Evolutionary conservation across 139 green algal species (phyloP), one percentile per base, ranked within the genome.

Genomic region (Klebsormidium nitens): DNA sequence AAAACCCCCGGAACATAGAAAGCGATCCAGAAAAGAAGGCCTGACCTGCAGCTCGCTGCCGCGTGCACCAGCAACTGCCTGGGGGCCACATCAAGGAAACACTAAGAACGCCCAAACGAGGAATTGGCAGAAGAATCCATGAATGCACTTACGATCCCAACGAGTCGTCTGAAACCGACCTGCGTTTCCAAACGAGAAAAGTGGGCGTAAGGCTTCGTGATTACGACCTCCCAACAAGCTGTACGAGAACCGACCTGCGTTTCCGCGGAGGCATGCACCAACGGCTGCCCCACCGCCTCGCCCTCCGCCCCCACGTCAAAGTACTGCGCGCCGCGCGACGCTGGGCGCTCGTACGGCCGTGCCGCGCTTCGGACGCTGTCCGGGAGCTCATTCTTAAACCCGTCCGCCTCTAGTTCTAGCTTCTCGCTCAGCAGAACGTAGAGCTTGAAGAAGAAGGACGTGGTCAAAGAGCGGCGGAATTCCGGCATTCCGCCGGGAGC

Each of bases 401-500:
- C 37, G 3, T 48, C 17, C 36, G 14, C 29, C 17, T 79, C 44
- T 38, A 36, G 14, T 49, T 75, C 26, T 64, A 61, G 29, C 8
- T 76, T 65, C 56, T 47, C n/a, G 2, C 50, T n/a, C 2, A n/a
- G 26, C n/a, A 39, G 46, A 17, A 95, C 75, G n/a, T 92, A 89
- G 75, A 95, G 95, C 72, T 95, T 94, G 89, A 94, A 96, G 55
- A 98, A 65, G 82, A 98, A 98, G 46, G 87, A 91, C 6, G 86
- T 76, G 0, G 83, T 80, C 61, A 98, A 84, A 14, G 88, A 90
- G 31, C 81, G 78, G 2, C 93, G 81, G 86, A 89, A 98, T 80
- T 96, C 89, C 19, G 85, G 81, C 83, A 93, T 94, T 50, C 93
- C 93, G 60, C 91, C 91, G 17, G 93, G 92, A 0, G 89, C 89